phyloP scores from a whole-genome alignment of 1,139 yeast genomes.

The Candida albicans region DNA sequence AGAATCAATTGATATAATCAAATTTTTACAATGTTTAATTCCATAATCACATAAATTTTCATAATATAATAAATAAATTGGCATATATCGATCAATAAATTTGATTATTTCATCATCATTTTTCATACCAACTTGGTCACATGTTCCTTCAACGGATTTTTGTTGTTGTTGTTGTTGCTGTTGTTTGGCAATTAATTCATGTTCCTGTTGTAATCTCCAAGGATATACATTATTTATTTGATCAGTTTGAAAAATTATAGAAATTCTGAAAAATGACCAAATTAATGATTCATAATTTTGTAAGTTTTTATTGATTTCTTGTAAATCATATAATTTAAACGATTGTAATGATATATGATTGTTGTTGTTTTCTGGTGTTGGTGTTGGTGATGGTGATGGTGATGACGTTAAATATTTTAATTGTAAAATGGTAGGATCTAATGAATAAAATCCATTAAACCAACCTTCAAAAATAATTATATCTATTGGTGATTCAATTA shows the following conservation, averaged over 20 bases:
- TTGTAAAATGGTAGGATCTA: conserved; percentile 22
- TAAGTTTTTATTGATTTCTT: conserved; percentile 51
- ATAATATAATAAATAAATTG: conserved; percentile 73
- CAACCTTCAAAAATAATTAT: conserved; percentile 88
- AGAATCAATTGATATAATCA: conserved; percentile 11
- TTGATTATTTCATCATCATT: conserved; percentile 56
- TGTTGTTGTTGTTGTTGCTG: no score
- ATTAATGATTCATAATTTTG: conserved; percentile 44
- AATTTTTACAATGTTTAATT: conserved; percentile 6
- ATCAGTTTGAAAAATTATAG: conserved; percentile 60
- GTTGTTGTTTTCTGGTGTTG: no score
- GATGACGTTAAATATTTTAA: conserved; percentile 23
- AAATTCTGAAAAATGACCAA: conserved; percentile 60
- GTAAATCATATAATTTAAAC: conserved; percentile 29
- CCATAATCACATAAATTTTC: conserved; percentile 31
- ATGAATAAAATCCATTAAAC: conserved; percentile 77
- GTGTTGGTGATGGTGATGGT: conserved; percentile 4
- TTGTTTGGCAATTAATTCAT: conserved; percentile 60
- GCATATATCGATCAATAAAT: conserved; percentile 86
- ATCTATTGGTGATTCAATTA: conserved; percentile 46
- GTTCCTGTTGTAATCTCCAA: conserved; percentile 91
- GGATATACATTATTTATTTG: conserved; percentile 61
- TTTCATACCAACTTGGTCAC: conserved; percentile 51
- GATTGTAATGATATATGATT: conserved; percentile 23
- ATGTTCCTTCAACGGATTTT: conserved; percentile 49